These are phyloP conservation scores for Boletellus deceptivus DNA, from an alignment of 1,284 basidiomycete genomes.

Conservation along the genomic window DNA sequence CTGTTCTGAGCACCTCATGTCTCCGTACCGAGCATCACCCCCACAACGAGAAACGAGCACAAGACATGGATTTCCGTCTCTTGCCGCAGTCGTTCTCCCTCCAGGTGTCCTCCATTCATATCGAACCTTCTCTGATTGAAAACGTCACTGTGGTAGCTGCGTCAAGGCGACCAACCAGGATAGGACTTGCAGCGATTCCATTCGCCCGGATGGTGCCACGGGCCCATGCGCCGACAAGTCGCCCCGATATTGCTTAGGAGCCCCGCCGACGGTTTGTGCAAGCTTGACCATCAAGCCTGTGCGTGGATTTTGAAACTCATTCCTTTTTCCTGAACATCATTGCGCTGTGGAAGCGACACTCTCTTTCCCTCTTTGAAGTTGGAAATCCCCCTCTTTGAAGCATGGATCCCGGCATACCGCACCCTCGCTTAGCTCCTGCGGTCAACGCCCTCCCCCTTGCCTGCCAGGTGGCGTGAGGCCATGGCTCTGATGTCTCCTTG, in stretches of 20 bases:
- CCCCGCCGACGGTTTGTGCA: constrained; percentile 1
- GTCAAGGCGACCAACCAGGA: constrained; percentile 10
- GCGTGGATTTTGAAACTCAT: constrained; percentile 11
- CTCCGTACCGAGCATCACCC: constrained; percentile 21
- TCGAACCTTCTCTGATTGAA: constrained; percentile 19
- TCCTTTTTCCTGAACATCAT: constrained; percentile 10
- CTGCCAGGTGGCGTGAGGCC: constrained; percentile 29
- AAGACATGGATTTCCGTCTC: constrained; percentile 18
- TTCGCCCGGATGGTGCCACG: constrained; percentile 9
- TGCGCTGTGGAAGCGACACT: constrained; percentile 5
- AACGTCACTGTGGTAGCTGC: constrained; percentile 16
- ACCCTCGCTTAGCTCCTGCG: constrained; percentile 32
- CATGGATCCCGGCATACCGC: constrained; percentile 23
- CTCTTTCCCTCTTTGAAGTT: constrained; percentile 10
- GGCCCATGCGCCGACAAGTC: constrained; percentile 5
- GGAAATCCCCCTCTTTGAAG: constrained; percentile 18
- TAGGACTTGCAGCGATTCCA: constrained; percentile 4
- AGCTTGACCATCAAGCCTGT: constrained; percentile 4
- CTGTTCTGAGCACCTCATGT: constrained; percentile 15
- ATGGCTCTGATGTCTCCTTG: constrained; percentile 24
- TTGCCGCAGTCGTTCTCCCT: constrained; percentile 4
- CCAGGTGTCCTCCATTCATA: constrained; percentile 22
- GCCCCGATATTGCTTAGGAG: not conserved
- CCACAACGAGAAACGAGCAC: constrained; percentile 20
- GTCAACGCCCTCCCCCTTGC: constrained; percentile 27